Conservation (phyloP, 1,284 basidiomycete species). For the Leccinum pallidistipes region DNA sequence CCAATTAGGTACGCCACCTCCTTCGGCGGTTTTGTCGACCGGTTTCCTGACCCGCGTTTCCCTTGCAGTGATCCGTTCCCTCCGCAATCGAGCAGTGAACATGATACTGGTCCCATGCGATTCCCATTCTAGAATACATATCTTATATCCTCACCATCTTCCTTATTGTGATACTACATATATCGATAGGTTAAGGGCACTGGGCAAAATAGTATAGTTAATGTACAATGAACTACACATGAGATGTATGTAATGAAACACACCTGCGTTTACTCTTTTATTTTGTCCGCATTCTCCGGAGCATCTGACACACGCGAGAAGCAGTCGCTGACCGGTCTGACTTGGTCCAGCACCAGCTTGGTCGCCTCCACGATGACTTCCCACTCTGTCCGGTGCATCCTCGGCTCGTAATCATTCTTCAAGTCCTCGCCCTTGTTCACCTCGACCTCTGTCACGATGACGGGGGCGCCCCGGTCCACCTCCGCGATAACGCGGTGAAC, state of each 20-base stretch:
- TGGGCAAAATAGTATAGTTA: conserved; percentile 16
- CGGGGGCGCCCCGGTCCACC: conserved; percentile 89
- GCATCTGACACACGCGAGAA: neutral
- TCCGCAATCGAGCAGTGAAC: conserved; percentile 14
- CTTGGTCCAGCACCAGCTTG: conserved; percentile 60
- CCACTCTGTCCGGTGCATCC: conserved; percentile 87
- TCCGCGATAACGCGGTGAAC: conserved; percentile 93
- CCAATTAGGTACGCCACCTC: conserved; percentile 18
- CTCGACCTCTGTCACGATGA: conserved; percentile 79
- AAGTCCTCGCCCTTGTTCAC: conserved; percentile 74
- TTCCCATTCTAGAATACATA: conserved; percentile 28
- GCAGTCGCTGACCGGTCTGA: conserved; percentile 16
- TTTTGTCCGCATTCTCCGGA: neutral
- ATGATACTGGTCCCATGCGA: conserved; percentile 19
- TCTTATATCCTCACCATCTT: neutral
- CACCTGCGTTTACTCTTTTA: conserved; percentile 8
- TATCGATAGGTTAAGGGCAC: conserved; percentile 22
- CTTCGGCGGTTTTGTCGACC: neutral
- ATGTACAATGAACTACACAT: conserved; percentile 10
- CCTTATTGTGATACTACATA: conserved; percentile 9
- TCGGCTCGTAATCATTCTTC: conserved; percentile 68
- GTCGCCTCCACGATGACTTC: conserved; percentile 89
- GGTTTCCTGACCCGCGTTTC: conserved; percentile 3
- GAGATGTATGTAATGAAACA: conserved; percentile 6
- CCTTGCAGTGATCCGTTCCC: conserved; percentile 20